A percentile compares a stretch with the other conserved stretches of the same genome.
phyloP scores from a whole-genome alignment of 2,329 filamentous ascomycete species.

The Exophiala sp. region DNA sequence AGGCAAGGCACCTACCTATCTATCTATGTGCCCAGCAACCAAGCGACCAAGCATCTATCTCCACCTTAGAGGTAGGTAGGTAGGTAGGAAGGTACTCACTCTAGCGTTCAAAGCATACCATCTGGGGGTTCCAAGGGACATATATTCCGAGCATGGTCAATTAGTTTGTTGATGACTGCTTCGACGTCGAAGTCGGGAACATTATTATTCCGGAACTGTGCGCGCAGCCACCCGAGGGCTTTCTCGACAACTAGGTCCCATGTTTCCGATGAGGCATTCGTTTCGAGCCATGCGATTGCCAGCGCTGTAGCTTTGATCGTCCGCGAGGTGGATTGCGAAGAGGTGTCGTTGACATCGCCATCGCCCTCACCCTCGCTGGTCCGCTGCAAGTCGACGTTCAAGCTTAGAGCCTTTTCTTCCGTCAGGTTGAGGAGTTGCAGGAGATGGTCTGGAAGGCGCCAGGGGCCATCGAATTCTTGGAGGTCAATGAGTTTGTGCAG shows the following conservation, averaged over 20 bases:
- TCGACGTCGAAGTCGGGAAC: too few relatives aligned
- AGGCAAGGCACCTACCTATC: too few relatives aligned
- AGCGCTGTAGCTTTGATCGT: conserved; percentile 34
- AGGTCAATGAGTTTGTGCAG: conserved; percentile 47
- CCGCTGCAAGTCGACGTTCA: conserved; percentile 5
- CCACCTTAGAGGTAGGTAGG: too few relatives aligned
- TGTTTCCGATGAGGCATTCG: conserved; percentile 44
- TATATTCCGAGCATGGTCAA: too few relatives aligned
- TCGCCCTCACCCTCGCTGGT: conserved; percentile 9
- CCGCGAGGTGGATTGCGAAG: background rate
- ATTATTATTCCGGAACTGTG: too few relatives aligned
- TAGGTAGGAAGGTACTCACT: too few relatives aligned
- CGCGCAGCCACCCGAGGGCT: conserved; percentile 48
- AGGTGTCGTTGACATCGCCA: too few relatives aligned
- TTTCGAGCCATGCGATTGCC: conserved; percentile 48
- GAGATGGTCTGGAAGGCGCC: conserved; percentile 37
- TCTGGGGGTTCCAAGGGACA: too few relatives aligned
- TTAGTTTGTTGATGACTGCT: too few relatives aligned
- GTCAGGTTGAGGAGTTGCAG: conserved; percentile 25
- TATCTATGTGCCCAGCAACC: too few relatives aligned
- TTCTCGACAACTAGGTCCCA: conserved; percentile 63
- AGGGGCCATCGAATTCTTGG: conserved; percentile 54
- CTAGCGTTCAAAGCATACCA: too few relatives aligned
- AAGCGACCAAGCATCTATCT: too few relatives aligned
- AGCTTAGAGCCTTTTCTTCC: conserved; percentile 7